Evolutionary conservation across 2,329 filamentous ascomycete species (phyloP), one percentile per base, ranked within the genome.

Genomic region (Penicillium sp.): DNA sequence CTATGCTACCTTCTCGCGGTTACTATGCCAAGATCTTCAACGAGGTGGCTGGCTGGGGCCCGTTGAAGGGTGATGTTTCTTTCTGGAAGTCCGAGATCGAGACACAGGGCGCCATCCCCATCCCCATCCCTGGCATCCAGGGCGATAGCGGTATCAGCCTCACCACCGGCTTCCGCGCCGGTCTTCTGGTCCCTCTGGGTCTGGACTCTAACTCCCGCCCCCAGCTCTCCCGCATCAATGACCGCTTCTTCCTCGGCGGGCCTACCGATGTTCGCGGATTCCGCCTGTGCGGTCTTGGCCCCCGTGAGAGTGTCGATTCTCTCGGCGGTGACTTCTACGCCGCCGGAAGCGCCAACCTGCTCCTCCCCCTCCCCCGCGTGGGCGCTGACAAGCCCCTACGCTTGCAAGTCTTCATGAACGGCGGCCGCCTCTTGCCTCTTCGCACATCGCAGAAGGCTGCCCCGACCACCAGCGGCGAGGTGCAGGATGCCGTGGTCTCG

Each of bases 241-340:
- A 99, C 77, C 92, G 95, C 49, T 99, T 99, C 81, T 88, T 93
- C 72, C 90, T 99, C 35, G 95, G 95, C 47, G 95, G 95, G 0
- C 94, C 95, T 3, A 97, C 93, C 3, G 94, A 97, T 73, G 91
- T 99, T 15, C 91, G 95, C 59, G 95, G 95, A 1, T 99, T 99
- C 84, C 89, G 92, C 62, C 86, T 96, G 24, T 91, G 90, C 22
- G 95, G 95, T 1, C 84, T 99, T 6, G 95, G 95, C 9, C 93
- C 95, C 4, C 90, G 91, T 65, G 94, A 98, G 72, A 91, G 93
- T 1, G 77, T 82, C 19, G 94, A 99, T 78, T 89, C 93, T 0
- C 88, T 97, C 0, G 95, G 95, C 13, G 95, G 95, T 26, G 95
- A 99, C 75, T 81, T 97, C 12, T 98, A 93, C 75, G 92, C 93